Conservation (phyloP, 371 early-diverging fungal species). For the Circinella minor region DNA sequence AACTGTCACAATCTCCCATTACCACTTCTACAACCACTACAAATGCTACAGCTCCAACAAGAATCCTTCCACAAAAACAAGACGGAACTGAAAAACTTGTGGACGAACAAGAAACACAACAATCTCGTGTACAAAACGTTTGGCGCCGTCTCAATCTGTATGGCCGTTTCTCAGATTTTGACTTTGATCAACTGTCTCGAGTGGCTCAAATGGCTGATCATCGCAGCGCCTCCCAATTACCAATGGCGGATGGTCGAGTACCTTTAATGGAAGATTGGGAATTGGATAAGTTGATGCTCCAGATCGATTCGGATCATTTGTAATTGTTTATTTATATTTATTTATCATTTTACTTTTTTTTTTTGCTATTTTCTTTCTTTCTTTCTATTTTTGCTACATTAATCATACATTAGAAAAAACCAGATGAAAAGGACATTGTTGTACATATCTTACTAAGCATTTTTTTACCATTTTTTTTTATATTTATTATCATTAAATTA, state of each 20-base stretch:
- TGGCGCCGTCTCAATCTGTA: slow-evolving; percentile 24
- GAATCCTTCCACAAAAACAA: not conserved
- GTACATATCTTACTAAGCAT: too few species aligned
- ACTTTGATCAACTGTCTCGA: slow-evolving; percentile 19
- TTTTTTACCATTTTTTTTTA: too few species aligned
- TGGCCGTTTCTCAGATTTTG: slow-evolving; percentile 23
- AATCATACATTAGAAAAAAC: not conserved
- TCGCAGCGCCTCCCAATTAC: not conserved
- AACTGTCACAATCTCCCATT: not conserved
- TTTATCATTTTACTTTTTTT: slow-evolving; percentile 1
- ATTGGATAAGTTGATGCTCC: slow-evolving; percentile 27
- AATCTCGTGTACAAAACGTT: slow-evolving; percentile 12
- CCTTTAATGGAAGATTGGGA: slow-evolving; percentile 32
- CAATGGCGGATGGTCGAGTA: slow-evolving; percentile 6
- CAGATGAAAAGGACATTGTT: not conserved
- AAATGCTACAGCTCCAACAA: not conserved
- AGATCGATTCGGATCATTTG: slow-evolving; percentile 22
- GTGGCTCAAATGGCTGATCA: slow-evolving; percentile 21
- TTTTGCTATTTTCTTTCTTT: slow-evolving; percentile 2
- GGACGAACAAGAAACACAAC: slow-evolving; percentile 8
- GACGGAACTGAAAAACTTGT: slow-evolving; percentile 8
- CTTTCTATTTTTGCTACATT: not conserved
- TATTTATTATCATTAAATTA: too few species aligned
- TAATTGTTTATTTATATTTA: slow-evolving; percentile 1
- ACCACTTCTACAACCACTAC: not conserved